Evolutionary conservation across 2,329 filamentous ascomycete genomes (phyloP), one percentile per base, ranked within the genome.

Genomic region (Tolypocladium sp.): DNA sequence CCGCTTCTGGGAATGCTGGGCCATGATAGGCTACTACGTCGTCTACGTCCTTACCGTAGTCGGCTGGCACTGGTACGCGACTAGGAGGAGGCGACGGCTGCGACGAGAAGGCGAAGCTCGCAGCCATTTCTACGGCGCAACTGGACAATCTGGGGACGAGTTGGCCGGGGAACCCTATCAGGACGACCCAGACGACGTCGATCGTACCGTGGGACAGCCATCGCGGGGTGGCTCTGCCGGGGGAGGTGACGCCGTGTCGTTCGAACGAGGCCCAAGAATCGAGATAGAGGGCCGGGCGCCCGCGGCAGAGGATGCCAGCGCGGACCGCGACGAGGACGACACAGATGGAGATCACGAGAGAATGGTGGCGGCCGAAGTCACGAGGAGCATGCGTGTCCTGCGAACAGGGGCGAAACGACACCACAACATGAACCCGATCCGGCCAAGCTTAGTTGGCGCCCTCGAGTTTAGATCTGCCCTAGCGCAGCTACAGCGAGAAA

Each of bases 401-500:
- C 84, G 91, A 27, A 85, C 90, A 2, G 60, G 57, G 6, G 52
- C 82, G 86, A 63, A 85, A 88, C 64, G 88, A 87, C 63, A 91
- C 91, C 2, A 61, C 38, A 57, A 41, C 20, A 82, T 92, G 61
- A 93, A 87, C 8, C 89, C 92, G 0, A 97, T 99, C 62, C 83
- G 94, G 51, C 93, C 94, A 1, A 97, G 94, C 77, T 77, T 99
- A 54, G 88, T 99, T 4, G 94, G 94, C 51, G 94, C 91, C 10
- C 79, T 99, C 59, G 94, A 99, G 73, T 99, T 99, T 67, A 84
- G 92, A 66, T 93, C 93, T 2, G 88, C 96, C 3, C 77, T 99
- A 53, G 88, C 90, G n/a, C 92, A 92, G 3, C 76, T 99, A 59
- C 87, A 95, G 67, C 89, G 87, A 63, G 90, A 91, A 59, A 85